Conservation (phyloP, 108 stramenopile genomes). For the Ochromonas danica region DNA sequence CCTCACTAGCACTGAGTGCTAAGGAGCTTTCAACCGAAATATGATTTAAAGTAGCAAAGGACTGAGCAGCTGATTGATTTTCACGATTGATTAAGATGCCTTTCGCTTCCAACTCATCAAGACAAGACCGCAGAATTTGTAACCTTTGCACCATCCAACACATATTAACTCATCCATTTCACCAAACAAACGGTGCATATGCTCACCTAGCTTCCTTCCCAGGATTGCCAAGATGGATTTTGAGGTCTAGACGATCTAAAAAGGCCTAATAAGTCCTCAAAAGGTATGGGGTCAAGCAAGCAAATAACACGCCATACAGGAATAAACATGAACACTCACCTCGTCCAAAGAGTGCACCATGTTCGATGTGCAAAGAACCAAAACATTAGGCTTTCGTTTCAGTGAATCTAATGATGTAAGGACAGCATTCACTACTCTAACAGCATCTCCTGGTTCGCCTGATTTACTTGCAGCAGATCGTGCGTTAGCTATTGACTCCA, state of each 20-base stretch:
- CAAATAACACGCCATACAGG: background rate
- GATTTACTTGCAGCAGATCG: slow-evolving; percentile 35
- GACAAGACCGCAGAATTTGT: slow-evolving; percentile 61
- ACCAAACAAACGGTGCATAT: background rate
- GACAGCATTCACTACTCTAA: slow-evolving; percentile 54
- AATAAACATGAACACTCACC: background rate
- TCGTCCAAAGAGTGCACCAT: slow-evolving; percentile 53
- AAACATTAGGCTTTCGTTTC: slow-evolving; percentile 64
- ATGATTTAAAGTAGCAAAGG: background rate
- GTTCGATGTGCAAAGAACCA: slow-evolving; percentile 77
- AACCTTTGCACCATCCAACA: background rate
- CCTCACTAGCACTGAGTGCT: background rate
- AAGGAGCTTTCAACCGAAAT: background rate
- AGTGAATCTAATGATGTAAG: slow-evolving; percentile 65
- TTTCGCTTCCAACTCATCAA: slow-evolving; percentile 64
- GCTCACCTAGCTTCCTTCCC: slow-evolving; percentile 57
- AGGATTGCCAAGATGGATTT: slow-evolving; percentile 62
- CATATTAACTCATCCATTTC: background rate
- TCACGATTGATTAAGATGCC: slow-evolving; percentile 54
- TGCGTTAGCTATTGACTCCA: slow-evolving; percentile 47
- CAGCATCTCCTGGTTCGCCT: slow-evolving; percentile 48
- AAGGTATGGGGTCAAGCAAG: background rate
- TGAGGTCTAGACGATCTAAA: slow-evolving; percentile 74
- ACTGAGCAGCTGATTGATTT: slow-evolving; percentile 20
- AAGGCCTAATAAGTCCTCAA: slow-evolving; percentile 68